Evolutionary conservation across 2,329 filamentous ascomycete species (phyloP), one percentile per base, ranked within the genome.

Genomic region (Cyanodermella asteris): DNA sequence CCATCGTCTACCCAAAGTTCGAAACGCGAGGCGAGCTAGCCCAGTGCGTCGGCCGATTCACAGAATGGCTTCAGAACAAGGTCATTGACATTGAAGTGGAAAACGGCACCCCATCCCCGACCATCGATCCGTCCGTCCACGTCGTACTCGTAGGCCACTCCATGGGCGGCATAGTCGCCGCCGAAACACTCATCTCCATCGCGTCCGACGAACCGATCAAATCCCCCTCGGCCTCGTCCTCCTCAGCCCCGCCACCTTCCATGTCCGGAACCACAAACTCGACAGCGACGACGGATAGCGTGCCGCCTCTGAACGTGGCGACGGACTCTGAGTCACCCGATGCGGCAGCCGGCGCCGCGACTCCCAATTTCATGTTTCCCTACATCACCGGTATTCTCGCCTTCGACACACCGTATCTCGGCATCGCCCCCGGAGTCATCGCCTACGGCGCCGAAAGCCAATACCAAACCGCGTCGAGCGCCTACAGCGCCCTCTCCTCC

Each of bases 1-100:
- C 44, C n/a, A 40, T 46, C 15, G 46, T 50, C 14, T 59, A 59
- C 34, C 55, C 55, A 12, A 53, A 49, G 31, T 59, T 56, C 36
- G 53, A 59, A 34, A 59, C 55, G 4, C 44, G 50, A 30, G 55
- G 55, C 4, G 53, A 55, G 17, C 31, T 59, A 27, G 49, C 46
- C 29, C 50, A 54, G 32, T 51, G 47, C 28, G 55, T 59, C 23
- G 41, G 34, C 4, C 43, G 40, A 14, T 53, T 59, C 28, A 42
- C 52, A 36, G 55, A 59, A 42, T 59, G 55, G 55, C 65, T 94
- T 10, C 69, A 82, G 36, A 73, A 93, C 43, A 77, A 77, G 39
- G 77, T 94, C 38, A 93, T 94, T 38, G 87, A 94, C 46, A 58
- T 93, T 39, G 84, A 97, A 50, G 82, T 93, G 29, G 69, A 63